Base-by-base conservation (phyloP, 2,329 filamentous ascomycete species). In the Sporothrix euskadiensis region DNA sequence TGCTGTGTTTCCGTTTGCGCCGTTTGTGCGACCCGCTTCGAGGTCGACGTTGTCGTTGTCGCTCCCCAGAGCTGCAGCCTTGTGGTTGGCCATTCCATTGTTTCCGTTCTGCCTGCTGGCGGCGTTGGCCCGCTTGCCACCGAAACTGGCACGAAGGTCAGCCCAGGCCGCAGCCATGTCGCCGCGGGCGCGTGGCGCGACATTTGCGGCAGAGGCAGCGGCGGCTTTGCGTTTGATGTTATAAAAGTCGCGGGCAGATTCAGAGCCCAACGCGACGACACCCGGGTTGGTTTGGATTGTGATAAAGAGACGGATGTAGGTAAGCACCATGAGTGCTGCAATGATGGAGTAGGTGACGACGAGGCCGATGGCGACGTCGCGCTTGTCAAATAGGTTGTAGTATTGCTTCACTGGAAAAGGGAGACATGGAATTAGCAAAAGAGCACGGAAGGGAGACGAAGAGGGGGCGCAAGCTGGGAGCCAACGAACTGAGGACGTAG, bases 221-320 rank as follows among this genome's bases (percentile, higher is more conserved):
- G 74, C 76, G 79, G 81, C 76, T 83, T 78, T 70, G 70, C 49
- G 72, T 68, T 65, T 52, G 41, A 73, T 71, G 5, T 59, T 73
- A 41, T 76, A 71, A 16, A 61, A 72, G 61, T 71, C 59, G 52
- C 78, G 78, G 39, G 81, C 76, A 65, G 75, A 79, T 30, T 77
- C 77, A 80, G 72, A 84, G 81, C n/a, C 87, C 89, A 91, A 87
- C 0, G 92, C 90, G 0, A 94, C 86, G 71, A 94, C 88, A 4
- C 93, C 94, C 0, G 94, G 91, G 76, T 94, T 88, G 77, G 85
- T 85, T 74, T 89, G 86, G 69, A 97, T 90, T 47, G 88, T 87
- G 75, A 89, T 83, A 57, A 94, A 81, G 10, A 94, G 87, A 75
- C 94, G 91, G 26, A 92, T 79, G 81, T 97, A 98, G 26, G 90